Percentiles rank a stretch among this genome's conserved stretches.
Conservation (phyloP, 2,329 filamentous ascomycete species). For the Thelonectria rubi region DNA sequence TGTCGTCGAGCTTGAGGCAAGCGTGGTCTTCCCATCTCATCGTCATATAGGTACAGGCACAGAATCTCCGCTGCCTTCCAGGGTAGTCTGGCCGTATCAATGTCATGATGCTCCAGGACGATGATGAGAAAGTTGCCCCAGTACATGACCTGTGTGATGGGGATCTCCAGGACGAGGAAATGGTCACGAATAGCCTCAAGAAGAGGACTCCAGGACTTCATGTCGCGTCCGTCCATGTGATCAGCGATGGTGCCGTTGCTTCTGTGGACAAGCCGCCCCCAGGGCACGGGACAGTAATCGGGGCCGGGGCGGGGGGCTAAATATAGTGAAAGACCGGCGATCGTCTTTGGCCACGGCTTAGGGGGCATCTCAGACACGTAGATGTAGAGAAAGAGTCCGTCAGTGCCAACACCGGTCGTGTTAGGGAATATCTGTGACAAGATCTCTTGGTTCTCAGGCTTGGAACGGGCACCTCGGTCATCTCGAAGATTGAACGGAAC, state of each 20-base stretch:
- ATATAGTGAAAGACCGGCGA: constrained; percentile 11
- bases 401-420: neutral
- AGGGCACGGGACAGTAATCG: neutral
- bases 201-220: constrained; percentile 1
- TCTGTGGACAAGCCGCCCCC: neutral
- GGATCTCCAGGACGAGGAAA: neutral
- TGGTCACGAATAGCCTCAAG: constrained; percentile 4
- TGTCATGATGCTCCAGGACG: constrained; percentile 4
- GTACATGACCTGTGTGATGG: constrained; percentile 12
- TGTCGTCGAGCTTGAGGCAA: neutral
- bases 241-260: constrained; percentile 12
- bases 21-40: constrained; percentile 10
- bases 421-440: neutral
- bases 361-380: constrained; percentile 1
- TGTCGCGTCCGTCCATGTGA: neutral
- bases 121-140: constrained; percentile 4
- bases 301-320: neutral
- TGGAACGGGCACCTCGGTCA: neutral
- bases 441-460: neutral
- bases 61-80: neutral
- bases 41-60: neutral
- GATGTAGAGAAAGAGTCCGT: constrained; percentile 1
- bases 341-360: constrained; percentile 16
- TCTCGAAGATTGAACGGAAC: neutral
- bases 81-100: constrained; percentile 3